Base-by-base conservation (phyloP, 129 eudicot species). In the Silybum marianum region DNA sequence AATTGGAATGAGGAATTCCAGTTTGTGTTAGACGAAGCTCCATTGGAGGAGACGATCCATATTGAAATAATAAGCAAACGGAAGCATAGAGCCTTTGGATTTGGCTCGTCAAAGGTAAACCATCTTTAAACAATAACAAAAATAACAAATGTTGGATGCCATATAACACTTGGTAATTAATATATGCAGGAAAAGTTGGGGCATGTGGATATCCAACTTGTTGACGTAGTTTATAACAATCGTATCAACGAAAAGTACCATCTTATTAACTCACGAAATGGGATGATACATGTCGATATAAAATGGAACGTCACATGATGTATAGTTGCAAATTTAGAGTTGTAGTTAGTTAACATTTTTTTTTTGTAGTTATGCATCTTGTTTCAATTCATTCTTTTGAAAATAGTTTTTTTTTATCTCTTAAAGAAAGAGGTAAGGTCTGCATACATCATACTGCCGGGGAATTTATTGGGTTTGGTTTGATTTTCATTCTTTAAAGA, bases 1-100 rank as follows among this genome's bases (percentile, higher is more conserved):
- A 75, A 54, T 65, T 90, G 95, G 95, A 85, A 90, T 4, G 92
- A 90, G 82, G 87, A 90, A 22, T 90, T 90, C 74, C 90, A 86
- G 66, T 90, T 86, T 81, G 80, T 88, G 92, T 58, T 88, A 68
- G 94, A 88, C 3, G 91, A 90, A 82, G 84, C 94, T 67, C 94
- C 90, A 23, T 48, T 90, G 65, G 85, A 86, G 77, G 90, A 90
- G n/a, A 80, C 62, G 42, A 82, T 90, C 69, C 92, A 72, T 51
- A 73, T 90, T 13, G 90, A 90, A 83, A 84, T 90, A 63, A 77
- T 80, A 69, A 90, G 83, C 86, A 90, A 86, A 79, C 78, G 88
- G 21, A 78, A 44, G 62, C 73, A 78, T 78, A 74, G 75, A 69
- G 74, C 63, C 46, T 7, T 88, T 77, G 85, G 85, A n/a, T 82